Conservation (phyloP, 1,284 basidiomycete species). For the Leccinum pachyderme region DNA sequence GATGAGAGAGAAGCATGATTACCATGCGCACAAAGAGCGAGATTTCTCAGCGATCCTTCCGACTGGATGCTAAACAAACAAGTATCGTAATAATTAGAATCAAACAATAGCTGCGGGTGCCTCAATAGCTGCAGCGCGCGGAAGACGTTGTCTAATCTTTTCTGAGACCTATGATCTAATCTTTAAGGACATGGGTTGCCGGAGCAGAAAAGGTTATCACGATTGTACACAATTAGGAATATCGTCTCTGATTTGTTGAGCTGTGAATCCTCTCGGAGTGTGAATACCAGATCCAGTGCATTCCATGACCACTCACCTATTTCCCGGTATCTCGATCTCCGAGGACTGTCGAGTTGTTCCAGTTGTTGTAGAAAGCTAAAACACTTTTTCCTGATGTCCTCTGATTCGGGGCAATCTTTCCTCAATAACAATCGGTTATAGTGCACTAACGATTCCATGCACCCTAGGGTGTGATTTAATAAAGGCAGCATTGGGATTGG, state of each 20-base stretch:
- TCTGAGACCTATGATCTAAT: neutral
- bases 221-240: constrained; percentile 3
- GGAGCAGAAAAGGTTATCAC: neutral
- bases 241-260: constrained; percentile 18
- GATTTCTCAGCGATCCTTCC: too few species aligned
- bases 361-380: constrained; percentile 51
- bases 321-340: constrained; percentile 61
- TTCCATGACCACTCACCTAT: constrained; percentile 45
- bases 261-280: constrained; percentile 8
- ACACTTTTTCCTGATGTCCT: constrained; percentile 48
- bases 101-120: neutral
- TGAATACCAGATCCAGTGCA: neutral
- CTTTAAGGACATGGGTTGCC: neutral
- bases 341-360: constrained; percentile 54
- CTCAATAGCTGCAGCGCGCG: neutral
- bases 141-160: neutral
- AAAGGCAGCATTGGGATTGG: constrained; percentile 1
- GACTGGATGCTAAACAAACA: too few species aligned
- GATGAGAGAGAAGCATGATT: neutral
- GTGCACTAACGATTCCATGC: constrained; percentile 87
- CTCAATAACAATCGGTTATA: constrained; percentile 66
- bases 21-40: neutral
- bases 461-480: constrained; percentile 56
- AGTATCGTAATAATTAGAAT: neutral
- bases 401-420: constrained; percentile 39